A percentile compares a stretch with the other conserved stretches of the same genome.
Evolutionary conservation across 1,139 yeast genomes (phyloP).

Genomic region (Yamadazyma pseudoaaseri): DNA sequence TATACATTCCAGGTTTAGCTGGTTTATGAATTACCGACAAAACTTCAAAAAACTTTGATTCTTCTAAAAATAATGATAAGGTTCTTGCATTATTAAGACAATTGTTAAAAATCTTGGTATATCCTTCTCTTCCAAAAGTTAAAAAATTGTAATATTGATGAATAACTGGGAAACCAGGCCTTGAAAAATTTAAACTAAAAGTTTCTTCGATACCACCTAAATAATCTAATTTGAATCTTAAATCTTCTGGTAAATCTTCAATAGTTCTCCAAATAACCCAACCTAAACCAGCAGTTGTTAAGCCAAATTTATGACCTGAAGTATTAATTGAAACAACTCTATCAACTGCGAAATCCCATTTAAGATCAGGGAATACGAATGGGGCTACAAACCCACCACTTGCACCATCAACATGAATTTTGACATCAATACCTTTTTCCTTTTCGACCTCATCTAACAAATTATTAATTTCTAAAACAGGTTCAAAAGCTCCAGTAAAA

Average conservation of each 20-base stretch:
- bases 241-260: conserved; percentile 60
- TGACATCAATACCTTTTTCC: conserved; percentile 66
- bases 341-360: conserved; percentile 79
- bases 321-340: conserved; percentile 85
- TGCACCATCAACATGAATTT: conserved; percentile 94
- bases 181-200: conserved; percentile 80
- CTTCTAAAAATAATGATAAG: conserved; percentile 62
- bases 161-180: conserved; percentile 90
- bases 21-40: conserved; percentile 76
- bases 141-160: conserved; percentile 84
- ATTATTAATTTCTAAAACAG: conserved; percentile 58
- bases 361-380: conserved; percentile 67
- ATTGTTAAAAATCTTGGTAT: conserved; percentile 56
- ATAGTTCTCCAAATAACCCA: conserved; percentile 85
- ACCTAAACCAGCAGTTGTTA: conserved; percentile 88
- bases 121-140: conserved; percentile 70
- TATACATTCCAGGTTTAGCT: conserved; percentile 19
- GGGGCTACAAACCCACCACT: conserved; percentile 91
- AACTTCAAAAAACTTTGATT: conserved; percentile 67
- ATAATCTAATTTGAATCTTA: conserved; percentile 78
- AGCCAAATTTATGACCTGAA: conserved; percentile 93
- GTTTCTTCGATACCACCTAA: conserved; percentile 90
- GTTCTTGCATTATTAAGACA: conserved; percentile 71
- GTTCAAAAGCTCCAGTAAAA: conserved; percentile 89
- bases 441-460: conserved; percentile 66